Evolutionary conservation across 352 stramenopile species (phyloP).

Genomic region (Phytophthora multivora): DNA sequence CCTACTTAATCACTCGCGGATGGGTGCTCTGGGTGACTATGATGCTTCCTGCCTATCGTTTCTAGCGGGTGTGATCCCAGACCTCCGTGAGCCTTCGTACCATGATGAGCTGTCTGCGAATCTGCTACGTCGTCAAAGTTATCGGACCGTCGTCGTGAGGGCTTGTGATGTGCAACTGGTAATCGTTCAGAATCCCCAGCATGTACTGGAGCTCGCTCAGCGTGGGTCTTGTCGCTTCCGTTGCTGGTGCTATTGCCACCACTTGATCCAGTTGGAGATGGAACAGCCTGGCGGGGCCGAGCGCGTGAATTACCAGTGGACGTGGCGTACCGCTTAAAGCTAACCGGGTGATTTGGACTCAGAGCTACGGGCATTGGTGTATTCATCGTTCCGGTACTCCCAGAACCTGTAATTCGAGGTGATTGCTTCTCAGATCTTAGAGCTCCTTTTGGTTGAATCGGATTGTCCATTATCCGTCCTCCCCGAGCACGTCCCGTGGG

Average conservation of each 20-base stretch:
- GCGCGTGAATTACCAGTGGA: conserved; percentile 46
- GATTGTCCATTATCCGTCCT: conserved; percentile 58
- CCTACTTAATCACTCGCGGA: conserved; percentile 29
- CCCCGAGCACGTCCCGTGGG: conserved; percentile 38
- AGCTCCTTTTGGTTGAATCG: conserved; percentile 41
- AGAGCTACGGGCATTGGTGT: conserved; percentile 32
- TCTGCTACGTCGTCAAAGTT: conserved; percentile 44
- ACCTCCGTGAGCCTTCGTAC: conserved; percentile 21
- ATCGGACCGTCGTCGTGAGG: conserved; percentile 50
- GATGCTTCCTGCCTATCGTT: conserved; percentile 32
- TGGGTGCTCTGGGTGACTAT: conserved; percentile 21
- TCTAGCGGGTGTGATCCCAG: conserved; percentile 31
- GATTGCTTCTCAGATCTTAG: conserved; percentile 55
- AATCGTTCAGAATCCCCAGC: conserved; percentile 51
- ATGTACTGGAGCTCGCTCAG: conserved; percentile 48
- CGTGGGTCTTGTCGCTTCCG: conserved; percentile 51
- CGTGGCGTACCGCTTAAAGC: conserved; percentile 60
- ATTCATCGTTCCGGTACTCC: conserved; percentile 30
- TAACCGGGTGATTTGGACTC: conserved; percentile 38
- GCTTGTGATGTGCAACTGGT: conserved; percentile 52
- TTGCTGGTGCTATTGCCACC: conserved; percentile 25
- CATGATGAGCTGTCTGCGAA: conserved; percentile 17
- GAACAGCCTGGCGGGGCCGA: conserved; percentile 35
- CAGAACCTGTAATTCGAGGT: conserved; percentile 30
- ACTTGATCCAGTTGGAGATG: conserved; percentile 21